These are phyloP conservation scores for Elaeis guineensis DNA, from an alignment of 176 grass and related monocot species.

Conservation along the genomic window DNA sequence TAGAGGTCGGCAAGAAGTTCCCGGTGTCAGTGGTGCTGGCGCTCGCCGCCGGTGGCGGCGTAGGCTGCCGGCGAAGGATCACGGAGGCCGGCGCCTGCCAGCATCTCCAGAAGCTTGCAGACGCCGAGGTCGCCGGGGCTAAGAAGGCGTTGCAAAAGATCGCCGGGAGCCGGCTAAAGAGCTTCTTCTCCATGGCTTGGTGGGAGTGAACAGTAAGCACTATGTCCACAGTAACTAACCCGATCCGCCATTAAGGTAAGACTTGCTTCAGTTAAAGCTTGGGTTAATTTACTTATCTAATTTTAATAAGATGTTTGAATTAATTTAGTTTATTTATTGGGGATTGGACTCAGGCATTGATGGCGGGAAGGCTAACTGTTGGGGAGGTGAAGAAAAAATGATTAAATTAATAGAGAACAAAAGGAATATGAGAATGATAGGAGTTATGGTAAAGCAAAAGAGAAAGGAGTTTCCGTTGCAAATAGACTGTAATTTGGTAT, in stretches of 20 bases:
- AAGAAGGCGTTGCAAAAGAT: constrained; percentile 88
- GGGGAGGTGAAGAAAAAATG: background rate
- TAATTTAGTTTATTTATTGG: too few relatives aligned
- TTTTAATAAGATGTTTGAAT: too few relatives aligned
- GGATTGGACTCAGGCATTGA: constrained; percentile 3
- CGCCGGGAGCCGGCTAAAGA: constrained; percentile 53
- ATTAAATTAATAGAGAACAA: constrained; percentile 18
- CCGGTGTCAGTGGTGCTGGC: constrained; percentile 53
- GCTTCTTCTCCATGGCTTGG: constrained; percentile 56
- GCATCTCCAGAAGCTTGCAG: constrained; percentile 63
- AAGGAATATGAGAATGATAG: background rate
- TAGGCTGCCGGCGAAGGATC: constrained; percentile 41
- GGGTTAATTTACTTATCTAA: too few relatives aligned
- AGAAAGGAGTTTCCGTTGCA: background rate
- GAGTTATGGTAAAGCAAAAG: background rate
- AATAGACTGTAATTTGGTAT: background rate
- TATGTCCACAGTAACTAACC: constrained; percentile 26
- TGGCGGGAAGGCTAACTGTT: constrained; percentile 6
- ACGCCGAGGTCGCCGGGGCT: constrained; percentile 55
- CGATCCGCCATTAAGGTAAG: background rate
- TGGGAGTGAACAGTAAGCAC: background rate
- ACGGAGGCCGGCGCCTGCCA: constrained; percentile 53
- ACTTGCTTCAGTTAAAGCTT: too few relatives aligned
- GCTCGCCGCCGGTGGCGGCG: constrained; percentile 54
- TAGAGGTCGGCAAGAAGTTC: constrained; percentile 57